Evolutionary conservation across 441 rosid species (phyloP).

Genomic region (Bruguiera hainesii): DNA sequence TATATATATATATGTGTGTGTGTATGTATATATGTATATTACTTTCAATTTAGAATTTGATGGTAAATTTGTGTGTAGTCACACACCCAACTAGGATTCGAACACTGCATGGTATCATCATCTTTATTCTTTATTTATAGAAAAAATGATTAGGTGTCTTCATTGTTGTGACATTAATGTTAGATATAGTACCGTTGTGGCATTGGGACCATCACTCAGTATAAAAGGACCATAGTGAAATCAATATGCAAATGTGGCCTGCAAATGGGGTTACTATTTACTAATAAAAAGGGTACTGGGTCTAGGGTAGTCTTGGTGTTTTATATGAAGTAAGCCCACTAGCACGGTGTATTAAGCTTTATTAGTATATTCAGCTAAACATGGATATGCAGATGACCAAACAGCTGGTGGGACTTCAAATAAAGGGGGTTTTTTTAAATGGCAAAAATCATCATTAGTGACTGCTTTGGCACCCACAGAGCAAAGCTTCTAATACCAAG

Average conservation of each 20-base stretch:
- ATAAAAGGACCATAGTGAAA: too few species aligned
- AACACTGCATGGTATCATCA: background rate
- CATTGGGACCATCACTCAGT: background rate
- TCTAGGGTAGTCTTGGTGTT: too few species aligned
- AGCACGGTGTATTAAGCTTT: too few species aligned
- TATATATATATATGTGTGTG: too few species aligned
- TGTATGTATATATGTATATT: too few species aligned
- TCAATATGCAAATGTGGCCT: background rate
- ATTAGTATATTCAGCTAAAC: background rate
- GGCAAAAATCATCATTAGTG: slow-evolving; percentile 1
- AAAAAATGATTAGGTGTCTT: background rate
- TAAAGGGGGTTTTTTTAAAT: background rate
- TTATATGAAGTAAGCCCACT: background rate
- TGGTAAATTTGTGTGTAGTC: too few species aligned
- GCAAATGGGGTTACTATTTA: background rate
- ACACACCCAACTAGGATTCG: background rate
- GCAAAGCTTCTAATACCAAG: background rate
- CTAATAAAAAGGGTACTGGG: too few species aligned
- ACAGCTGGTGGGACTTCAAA: background rate
- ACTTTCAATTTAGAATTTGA: too few species aligned
- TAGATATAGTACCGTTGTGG: background rate
- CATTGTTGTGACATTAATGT: background rate
- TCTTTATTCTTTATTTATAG: background rate
- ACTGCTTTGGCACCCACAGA: background rate
- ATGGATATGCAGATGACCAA: background rate